Conservation (phyloP, 2,329 filamentous ascomycete species). For the Setomelanomma holmii region DNA sequence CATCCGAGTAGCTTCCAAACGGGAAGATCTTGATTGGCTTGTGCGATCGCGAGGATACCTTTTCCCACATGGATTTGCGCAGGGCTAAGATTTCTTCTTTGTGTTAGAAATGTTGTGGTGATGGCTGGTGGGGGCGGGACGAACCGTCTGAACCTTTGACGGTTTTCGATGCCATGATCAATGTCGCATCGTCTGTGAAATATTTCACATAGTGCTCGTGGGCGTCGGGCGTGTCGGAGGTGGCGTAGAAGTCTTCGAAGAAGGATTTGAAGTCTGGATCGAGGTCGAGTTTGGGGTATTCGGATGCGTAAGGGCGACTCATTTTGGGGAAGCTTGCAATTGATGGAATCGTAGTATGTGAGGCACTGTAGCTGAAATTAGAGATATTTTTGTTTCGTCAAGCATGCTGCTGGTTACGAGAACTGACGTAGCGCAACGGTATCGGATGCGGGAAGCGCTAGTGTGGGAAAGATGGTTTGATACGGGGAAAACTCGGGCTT, state of each 20-base stretch:
- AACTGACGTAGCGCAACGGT: constrained; percentile 3
- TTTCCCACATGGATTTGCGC: constrained; percentile 62
- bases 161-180: constrained; percentile 61
- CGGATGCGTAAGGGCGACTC: constrained; percentile 40
- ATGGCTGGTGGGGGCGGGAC: neutral
- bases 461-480: constrained; percentile 1
- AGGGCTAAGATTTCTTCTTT: constrained; percentile 57
- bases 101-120: neutral
- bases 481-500: constrained; percentile 15
- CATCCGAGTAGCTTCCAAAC: constrained; percentile 54
- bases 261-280: constrained; percentile 52
- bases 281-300: constrained; percentile 45
- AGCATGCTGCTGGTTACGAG: neutral
- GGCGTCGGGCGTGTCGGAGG: constrained; percentile 56
- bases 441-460: constrained; percentile 4
- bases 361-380: too few relatives aligned
- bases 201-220: constrained; percentile 58
- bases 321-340: too few relatives aligned
- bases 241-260: constrained; percentile 57
- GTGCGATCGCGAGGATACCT: constrained; percentile 57
- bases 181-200: constrained; percentile 58
- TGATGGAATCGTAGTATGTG: too few relatives aligned
- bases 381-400: too few relatives aligned
- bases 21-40: constrained; percentile 58
- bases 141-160: constrained; percentile 55